phyloP scores from a whole-genome alignment of 441 rosid species.

The Geranium incanum region DNA sequence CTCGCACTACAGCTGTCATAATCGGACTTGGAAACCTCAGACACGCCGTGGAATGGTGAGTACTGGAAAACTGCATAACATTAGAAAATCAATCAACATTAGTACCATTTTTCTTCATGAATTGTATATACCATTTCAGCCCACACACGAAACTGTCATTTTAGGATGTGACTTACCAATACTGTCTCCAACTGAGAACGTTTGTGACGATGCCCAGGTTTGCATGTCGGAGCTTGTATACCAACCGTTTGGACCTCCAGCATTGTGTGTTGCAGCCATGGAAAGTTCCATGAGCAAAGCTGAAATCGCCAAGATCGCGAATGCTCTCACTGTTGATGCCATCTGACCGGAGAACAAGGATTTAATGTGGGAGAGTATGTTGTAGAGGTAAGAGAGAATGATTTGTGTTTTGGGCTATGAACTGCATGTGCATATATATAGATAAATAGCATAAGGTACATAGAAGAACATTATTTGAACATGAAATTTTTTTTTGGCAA shows the following conservation, averaged over 20 bases:
- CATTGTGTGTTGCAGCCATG: conserved; percentile 43
- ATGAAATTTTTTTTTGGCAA: not conserved
- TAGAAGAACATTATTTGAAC: not conserved
- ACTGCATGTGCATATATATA: not conserved
- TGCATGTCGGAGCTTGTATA: conserved; percentile 33
- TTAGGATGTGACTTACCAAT: conserved; percentile 40
- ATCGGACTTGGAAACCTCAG: conserved; percentile 54
- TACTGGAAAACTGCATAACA: conserved; percentile 36
- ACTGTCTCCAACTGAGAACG: conserved; percentile 51
- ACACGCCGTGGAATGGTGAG: conserved; percentile 38
- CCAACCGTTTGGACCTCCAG: conserved; percentile 70
- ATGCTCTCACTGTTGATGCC: conserved; percentile 8
- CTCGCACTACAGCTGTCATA: conserved; percentile 48
- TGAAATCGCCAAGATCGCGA: conserved; percentile 24
- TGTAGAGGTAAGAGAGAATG: not conserved
- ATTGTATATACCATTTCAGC: no score
- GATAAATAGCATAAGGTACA: no score
- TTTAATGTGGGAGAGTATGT: not conserved
- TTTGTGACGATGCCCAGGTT: conserved; percentile 49
- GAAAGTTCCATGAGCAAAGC: conserved; percentile 36
- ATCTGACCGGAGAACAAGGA: conserved; percentile 17
- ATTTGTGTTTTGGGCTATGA: not conserved
- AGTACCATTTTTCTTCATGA: not conserved
- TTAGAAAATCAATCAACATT: not conserved
- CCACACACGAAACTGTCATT: no score